Conservation (phyloP, 2,329 filamentous ascomycete species). For the Hypoxylon sp. region DNA sequence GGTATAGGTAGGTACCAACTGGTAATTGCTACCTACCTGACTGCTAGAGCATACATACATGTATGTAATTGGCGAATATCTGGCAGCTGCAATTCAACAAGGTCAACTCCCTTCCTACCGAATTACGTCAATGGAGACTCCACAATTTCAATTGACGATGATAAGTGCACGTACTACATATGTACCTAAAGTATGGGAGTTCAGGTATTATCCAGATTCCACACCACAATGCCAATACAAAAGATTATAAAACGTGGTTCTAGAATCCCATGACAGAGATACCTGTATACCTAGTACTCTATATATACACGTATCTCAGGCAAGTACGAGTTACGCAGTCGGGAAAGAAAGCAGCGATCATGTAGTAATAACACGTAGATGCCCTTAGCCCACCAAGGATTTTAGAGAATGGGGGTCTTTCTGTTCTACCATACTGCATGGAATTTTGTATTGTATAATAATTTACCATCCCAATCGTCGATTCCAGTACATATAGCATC, state of each 20-base stretch:
- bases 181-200: neutral
- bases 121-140: conserved; percentile 2
- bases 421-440: too few relatives aligned
- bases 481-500: too few relatives aligned
- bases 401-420: too few relatives aligned
- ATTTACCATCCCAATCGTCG: too few relatives aligned
- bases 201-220: neutral
- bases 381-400: too few relatives aligned
- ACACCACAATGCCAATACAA: too few relatives aligned
- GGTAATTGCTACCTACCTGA: neutral
- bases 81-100: neutral
- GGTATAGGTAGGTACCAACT: conserved; percentile 3
- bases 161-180: neutral
- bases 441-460: too few relatives aligned
- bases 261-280: neutral
- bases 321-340: neutral
- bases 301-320: neutral
- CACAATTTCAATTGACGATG: neutral
- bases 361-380: neutral
- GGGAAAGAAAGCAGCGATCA: neutral
- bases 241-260: neutral
- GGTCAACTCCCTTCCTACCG: neutral
- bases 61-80: neutral
- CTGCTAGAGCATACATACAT: neutral
- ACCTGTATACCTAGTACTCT: too few relatives aligned